phyloP scores from a whole-genome alignment of 345 rosid genomes.

The Barbarea vulgaris region DNA sequence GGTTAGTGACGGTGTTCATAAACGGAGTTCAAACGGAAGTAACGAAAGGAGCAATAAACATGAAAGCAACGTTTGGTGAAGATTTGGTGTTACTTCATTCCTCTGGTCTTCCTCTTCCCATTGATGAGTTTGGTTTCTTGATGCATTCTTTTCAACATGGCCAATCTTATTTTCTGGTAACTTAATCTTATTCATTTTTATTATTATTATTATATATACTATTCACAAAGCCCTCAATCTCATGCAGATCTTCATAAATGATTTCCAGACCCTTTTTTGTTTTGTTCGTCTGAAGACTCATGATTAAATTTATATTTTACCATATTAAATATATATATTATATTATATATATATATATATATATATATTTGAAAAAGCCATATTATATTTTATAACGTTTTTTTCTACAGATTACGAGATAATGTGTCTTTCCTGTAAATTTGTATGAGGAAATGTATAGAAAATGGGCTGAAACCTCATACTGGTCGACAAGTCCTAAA shows the following conservation, averaged over 20 bases:
- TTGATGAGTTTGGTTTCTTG: constrained; percentile 70
- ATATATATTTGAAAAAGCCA: neutral
- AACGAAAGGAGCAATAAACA: constrained; percentile 76
- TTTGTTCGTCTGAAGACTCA: neutral
- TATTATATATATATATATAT: neutral
- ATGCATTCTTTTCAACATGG: constrained; percentile 81
- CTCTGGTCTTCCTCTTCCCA: constrained; percentile 76
- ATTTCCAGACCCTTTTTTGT: neutral
- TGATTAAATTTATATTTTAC: neutral
- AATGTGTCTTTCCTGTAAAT: neutral
- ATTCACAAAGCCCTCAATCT: neutral
- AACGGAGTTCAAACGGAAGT: constrained; percentile 85
- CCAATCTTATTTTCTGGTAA: constrained; percentile 92
- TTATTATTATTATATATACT: neutral
- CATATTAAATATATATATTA: too few relatives aligned
- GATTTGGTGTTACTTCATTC: constrained; percentile 69
- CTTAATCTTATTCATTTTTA: neutral
- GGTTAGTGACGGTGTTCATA: constrained; percentile 68
- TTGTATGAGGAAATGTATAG: neutral
- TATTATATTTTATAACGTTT: neutral
- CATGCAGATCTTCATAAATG: constrained; percentile 2
- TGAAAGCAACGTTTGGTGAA: constrained; percentile 76
- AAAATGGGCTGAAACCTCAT: constrained; percentile 4
- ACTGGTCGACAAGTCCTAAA: constrained; percentile 9
- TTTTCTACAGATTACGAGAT: neutral